These are phyloP conservation scores for Ogataea nonfermentans DNA, from an alignment of 805 yeast genomes.

Conservation along the genomic window DNA sequence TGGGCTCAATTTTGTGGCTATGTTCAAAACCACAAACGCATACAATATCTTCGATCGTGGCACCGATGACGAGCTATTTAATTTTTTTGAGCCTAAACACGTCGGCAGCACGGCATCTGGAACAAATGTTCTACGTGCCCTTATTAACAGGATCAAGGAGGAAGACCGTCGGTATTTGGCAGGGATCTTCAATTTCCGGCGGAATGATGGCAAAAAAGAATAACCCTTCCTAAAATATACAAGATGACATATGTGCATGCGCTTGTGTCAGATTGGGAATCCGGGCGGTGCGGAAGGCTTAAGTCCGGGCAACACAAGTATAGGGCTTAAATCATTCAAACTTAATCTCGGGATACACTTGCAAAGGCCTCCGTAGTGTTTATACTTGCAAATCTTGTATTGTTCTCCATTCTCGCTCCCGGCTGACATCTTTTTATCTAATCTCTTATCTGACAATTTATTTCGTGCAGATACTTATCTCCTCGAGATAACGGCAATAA, in stretches of 20 bases:
- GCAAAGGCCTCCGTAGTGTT: too few species aligned
- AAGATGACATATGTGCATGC: constrained; percentile 2
- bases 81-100: constrained; percentile 36
- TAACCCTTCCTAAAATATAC: not conserved
- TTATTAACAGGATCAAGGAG: constrained; percentile 15
- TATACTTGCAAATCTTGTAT: too few species aligned
- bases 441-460: constrained; percentile 13
- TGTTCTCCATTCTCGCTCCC: too few species aligned
- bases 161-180: constrained; percentile 6
- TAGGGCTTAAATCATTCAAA: too few species aligned
- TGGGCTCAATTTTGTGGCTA: constrained; percentile 40
- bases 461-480: constrained; percentile 14
- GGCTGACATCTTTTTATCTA: too few species aligned
- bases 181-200: constrained; percentile 9
- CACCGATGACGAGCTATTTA: constrained; percentile 70
- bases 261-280: constrained; percentile 8
- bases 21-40: constrained; percentile 56
- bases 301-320: not conserved
- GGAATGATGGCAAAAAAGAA: constrained; percentile 2
- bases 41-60: constrained; percentile 50
- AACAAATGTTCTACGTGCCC: constrained; percentile 9
- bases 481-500: constrained; percentile 13
- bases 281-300: constrained; percentile 5
- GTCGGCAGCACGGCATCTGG: constrained; percentile 16
- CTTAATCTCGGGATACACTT: too few species aligned